Base-by-base conservation (phyloP, 768 basidiomycete genomes). In the Nidularia pulvinata region DNA sequence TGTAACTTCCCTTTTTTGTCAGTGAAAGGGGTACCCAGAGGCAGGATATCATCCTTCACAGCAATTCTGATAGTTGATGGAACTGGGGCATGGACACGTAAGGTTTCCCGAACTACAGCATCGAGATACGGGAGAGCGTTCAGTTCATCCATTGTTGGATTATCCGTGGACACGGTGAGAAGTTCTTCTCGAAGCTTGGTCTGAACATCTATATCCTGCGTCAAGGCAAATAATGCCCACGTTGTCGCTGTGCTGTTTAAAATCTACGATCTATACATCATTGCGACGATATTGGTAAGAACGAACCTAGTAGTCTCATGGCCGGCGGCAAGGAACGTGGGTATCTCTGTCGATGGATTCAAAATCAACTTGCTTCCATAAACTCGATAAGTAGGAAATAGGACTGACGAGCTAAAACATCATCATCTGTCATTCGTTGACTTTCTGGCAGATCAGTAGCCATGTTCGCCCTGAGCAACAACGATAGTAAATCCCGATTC, bases 101-200 rank as follows among this genome's bases (percentile, higher is more conserved):
- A 64, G 0, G 77, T 80, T 66, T 89, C 88, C 6, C 80, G 77
- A 2, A 86, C 73, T 7, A 88, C 78, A 16, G 72, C 72, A 56
- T 90, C 90, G n/a, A 92, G 81, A 59, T 88, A 90, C 0, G 85
- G 79, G 3, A 93, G 72, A 3, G 77, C 71, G 53, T 81, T 79
- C 1, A 92, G 76, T 34, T 85, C 78, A 33, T 91, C 89, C 84
- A 90, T 88, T 3, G 78, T 75, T 2, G 88, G 88, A 1, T 68
- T 80, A 7, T 87, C 82, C 0, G 81, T 83, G 1, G 73, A 60
- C 9, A 85, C 69, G 0, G 68, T 61, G 6, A 80, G 65, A 1
- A 87, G 69, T 59, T 91, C 88, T 1, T 80, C 73, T 1, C 86
- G 76, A 0, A 92, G 75, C 56, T 80, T 80, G 7, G 59, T 67